A percentile compares a stretch with the other conserved stretches of the same genome.
Conservation (phyloP, 169 alveolate genomes). For the Babesia divergens region DNA sequence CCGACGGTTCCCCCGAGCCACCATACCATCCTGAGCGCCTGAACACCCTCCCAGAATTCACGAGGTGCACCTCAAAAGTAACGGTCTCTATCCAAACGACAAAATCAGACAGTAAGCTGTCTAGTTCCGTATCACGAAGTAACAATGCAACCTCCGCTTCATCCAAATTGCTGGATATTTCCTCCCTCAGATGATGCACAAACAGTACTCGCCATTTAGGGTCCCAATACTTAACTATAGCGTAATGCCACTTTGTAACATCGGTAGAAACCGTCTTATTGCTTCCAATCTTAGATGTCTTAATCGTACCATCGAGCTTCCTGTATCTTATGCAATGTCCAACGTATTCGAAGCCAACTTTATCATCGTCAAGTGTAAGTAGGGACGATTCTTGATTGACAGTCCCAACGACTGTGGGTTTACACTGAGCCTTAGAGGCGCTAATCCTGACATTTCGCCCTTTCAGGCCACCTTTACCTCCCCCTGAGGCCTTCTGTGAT, state of each 20-base stretch:
- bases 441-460: too few species aligned
- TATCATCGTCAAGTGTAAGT: not conserved
- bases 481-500: too few species aligned
- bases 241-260: slow-evolving; percentile 18
- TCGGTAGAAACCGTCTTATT: not conserved
- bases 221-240: slow-evolving; percentile 43
- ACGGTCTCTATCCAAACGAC: slow-evolving; percentile 26
- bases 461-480: too few species aligned
- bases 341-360: slow-evolving; percentile 13
- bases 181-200: slow-evolving; percentile 26
- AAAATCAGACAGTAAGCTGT: not conserved
- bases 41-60: not conserved
- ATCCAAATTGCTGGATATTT: not conserved
- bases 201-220: slow-evolving; percentile 41
- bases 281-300: not conserved
- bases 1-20: too few species aligned
- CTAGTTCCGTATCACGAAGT: not conserved
- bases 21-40: not conserved
- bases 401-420: too few species aligned
- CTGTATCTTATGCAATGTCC: slow-evolving; percentile 24
- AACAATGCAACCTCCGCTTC: not conserved
- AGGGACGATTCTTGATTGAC: too few species aligned
- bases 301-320: not conserved
- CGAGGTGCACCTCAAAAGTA: not conserved
- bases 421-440: too few species aligned